A percentile compares a stretch with the other conserved stretches of the same genome.
Conservation (phyloP, 129 eudicot genomes). For the Helianthus annuus region HanXRQr2.0-SUNRISE NC_035433.2:7085321-7085820, state of each 20-base stretch:
- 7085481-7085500: not conserved
- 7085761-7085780: constrained; percentile 8
- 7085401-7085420: not conserved
- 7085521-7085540: no score
- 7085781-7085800: not conserved
- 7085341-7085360: not conserved
- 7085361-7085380: not conserved
- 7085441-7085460: not conserved
- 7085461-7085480: not conserved
- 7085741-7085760: not conserved
- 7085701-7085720: not conserved
- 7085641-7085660: not conserved
- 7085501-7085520: constrained; percentile 9
- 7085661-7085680: not conserved
- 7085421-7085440: constrained; percentile 3
- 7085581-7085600: no score
- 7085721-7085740: not conserved
- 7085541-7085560: not conserved
- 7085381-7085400: not conserved
- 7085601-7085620: not conserved
- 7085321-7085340: not conserved
- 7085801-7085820: not conserved
- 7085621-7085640: not conserved
- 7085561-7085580: not conserved
- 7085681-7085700: no score